Evolutionary conservation across 2,329 filamentous ascomycete species (phyloP), one percentile per base, ranked within the genome.

Genomic region (Pestalotiopsis sp.): DNA sequence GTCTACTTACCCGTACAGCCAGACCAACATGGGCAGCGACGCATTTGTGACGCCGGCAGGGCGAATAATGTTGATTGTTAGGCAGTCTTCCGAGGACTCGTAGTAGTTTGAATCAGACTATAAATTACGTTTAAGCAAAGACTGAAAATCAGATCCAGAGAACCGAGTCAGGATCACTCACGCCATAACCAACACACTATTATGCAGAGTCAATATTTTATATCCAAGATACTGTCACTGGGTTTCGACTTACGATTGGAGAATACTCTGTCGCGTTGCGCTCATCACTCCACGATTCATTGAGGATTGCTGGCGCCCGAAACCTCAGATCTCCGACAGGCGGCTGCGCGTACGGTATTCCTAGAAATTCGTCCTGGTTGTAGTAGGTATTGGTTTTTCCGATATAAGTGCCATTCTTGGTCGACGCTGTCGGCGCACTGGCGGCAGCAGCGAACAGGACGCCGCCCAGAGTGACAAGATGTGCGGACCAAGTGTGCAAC

Each of bases 1-100:
- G 57, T 17, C 20, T 13, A 23, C 57, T 59, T 23, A 59, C 57
- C 87, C 83, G 71, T 90, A 87, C 27, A 92, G 87, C 89, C 89
- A 92, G 1, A 82, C 76, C 0, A 81, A 67, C 57, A 85, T 83
- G 1, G 83, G 83, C 2, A 84, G 74, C 0, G 73, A 77, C 9
- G 78, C 74, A 14, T 75, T 71, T 1, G 72, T 67, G n/a, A 73
- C 74, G 1, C 77, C 78, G 0, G 80, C 70, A 0, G 83, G 82
- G 0, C 83, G 79, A 27, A 85, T 76, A 20, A 85, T 80, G 71
- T 80, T 81, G 45, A 82, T 69, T 2, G 75, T 82, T 4, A 83
- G 72, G 68, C 86, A 88, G 67, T 88, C 85, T 71, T 87, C 85
- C 1, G 82, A 84, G 27, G 85, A 73, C 57, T 31, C 23, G 57